Base-by-base conservation (phyloP, 306 rosid species). In the Castanea sativa region DNA sequence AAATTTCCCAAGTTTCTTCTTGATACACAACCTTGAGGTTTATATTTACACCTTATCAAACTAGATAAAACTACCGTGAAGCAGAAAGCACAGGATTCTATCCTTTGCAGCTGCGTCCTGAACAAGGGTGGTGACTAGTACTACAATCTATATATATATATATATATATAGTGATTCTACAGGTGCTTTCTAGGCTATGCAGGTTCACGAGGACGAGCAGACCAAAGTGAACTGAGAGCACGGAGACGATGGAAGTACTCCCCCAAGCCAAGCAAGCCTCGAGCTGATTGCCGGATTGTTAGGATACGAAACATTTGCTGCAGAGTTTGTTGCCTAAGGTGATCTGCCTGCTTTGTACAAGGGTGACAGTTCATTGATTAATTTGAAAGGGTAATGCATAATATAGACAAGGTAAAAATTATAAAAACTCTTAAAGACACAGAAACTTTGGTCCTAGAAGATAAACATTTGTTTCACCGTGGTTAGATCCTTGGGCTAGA, bases 231-330 rank as follows among this genome's bases (percentile, higher is more conserved):
- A 83, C 98, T 90, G 68, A 92, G 94, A 60, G 91, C 76, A 13
- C 87, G 96, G 21, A 94, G 91, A 76, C 93, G 93, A 70, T 87
- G 90, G 55, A 90, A 92, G 86, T 90, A 90, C 73, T 90, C 94
- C 38, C 97, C 97, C 19, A 92, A 79, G 12, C 94, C 94, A 32
- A 94, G 82, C 90, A 94, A 84, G 5, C 89, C 92, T 3, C 83
- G 82, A 0, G 94, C 98, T 43, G 94, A 92, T 82, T 94, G 98
- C 69, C 78, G 78, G 0, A 86, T 74, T 2, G 87, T 80, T 67
- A 94, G 84, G 71, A 90, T 83, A 53, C 91, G 83, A 11, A 87
- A 87, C 94, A 92, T 88, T 68, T 85, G 87, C 73, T 78, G 78
- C 88, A 94, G 75, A 41, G 94, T 94, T 83, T 94, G 88, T 78